Conservation (phyloP, 2,329 filamentous ascomycete species). For the Chaetomium globosum region DNA sequence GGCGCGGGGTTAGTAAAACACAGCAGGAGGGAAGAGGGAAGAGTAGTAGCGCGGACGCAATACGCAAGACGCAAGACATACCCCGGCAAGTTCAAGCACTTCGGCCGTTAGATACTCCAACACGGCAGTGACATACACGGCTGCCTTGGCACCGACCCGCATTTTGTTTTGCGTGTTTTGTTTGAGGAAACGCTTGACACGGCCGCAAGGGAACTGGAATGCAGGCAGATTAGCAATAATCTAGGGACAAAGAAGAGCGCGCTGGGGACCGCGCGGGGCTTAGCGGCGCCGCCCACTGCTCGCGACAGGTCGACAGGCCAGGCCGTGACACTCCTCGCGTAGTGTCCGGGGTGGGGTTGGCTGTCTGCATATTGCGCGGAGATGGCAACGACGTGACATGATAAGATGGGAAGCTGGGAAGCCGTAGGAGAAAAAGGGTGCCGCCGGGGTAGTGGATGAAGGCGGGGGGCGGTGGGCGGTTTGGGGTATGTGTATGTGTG, state of each 20-base stretch:
- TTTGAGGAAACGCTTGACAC: slow-evolving; percentile 99
- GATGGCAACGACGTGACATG: background rate
- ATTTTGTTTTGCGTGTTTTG: slow-evolving; percentile 99
- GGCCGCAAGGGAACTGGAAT: slow-evolving; percentile 90
- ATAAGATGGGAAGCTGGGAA: background rate
- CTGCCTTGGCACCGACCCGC: slow-evolving; percentile 97
- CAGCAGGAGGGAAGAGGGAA: background rate
- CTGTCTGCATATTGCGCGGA: background rate
- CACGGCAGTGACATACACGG: slow-evolving; percentile 96
- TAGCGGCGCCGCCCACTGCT: background rate
- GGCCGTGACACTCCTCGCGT: background rate
- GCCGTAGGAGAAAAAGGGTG: slow-evolving; percentile 14
- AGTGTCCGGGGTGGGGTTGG: background rate
- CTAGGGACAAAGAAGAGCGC: background rate
- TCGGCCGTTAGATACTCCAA: slow-evolving; percentile 98
- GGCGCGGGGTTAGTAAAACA: slow-evolving; percentile 24
- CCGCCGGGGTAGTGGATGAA: slow-evolving; percentile 20
- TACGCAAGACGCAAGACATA: slow-evolving; percentile 50
- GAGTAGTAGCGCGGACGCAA: slow-evolving; percentile 21
- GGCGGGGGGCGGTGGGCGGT: slow-evolving; percentile 27
- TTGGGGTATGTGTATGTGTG: slow-evolving; percentile 14
- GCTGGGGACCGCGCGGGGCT: slow-evolving; percentile 9
- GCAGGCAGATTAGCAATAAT: slow-evolving; percentile 17
- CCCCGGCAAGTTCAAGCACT: slow-evolving; percentile 93
- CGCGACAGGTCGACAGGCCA: background rate